phyloP scores from a whole-genome alignment of 257 asterid genomes.

The Przewalskia tangutica region DNA sequence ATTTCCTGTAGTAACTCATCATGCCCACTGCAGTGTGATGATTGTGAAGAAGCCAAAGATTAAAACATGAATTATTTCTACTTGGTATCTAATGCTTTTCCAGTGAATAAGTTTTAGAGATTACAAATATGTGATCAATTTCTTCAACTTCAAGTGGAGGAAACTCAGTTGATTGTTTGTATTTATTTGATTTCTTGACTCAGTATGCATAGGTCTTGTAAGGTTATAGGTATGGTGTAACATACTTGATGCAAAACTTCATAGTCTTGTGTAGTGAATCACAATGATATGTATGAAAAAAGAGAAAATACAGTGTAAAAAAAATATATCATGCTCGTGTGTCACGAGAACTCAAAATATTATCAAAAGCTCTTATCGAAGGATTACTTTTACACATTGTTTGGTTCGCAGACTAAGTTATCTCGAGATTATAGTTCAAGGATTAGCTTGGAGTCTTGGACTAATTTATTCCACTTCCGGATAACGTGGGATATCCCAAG shows the following conservation, averaged over 20 bases:
- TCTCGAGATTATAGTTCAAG: too few relatives aligned
- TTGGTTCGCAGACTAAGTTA: too few relatives aligned
- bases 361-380: too few relatives aligned
- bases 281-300: background rate
- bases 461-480: too few relatives aligned
- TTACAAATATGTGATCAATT: background rate
- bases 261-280: background rate
- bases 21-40: slow-evolving; percentile 7
- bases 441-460: too few relatives aligned
- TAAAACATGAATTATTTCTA: background rate
- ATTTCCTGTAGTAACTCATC: background rate
- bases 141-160: background rate
- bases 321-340: background rate
- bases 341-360: too few relatives aligned
- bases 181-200: background rate
- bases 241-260: background rate
- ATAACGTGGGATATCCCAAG: too few relatives aligned
- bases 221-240: background rate
- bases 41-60: slow-evolving; percentile 1
- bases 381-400: too few relatives aligned
- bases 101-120: background rate
- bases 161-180: background rate
- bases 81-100: background rate
- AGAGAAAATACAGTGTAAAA: background rate
- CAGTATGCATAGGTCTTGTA: background rate